Percentiles rank a stretch among this genome's conserved stretches.
Conservation (phyloP, 768 basidiomycete species). For the Phlegmacium glaucopus region DNA sequence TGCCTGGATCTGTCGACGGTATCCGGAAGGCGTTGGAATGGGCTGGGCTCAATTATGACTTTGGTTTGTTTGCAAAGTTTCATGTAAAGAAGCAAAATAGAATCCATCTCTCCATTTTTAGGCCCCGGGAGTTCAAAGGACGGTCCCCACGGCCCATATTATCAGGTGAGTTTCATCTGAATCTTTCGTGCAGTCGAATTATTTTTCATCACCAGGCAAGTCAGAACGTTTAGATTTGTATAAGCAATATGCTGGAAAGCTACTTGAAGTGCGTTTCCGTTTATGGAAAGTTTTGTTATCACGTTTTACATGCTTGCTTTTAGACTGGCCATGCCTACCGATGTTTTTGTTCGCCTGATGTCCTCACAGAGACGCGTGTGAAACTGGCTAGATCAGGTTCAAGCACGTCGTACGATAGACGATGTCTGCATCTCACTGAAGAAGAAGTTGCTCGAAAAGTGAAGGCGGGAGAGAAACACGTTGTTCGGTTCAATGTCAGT, state of each 20-base stretch:
- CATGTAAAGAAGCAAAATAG: background rate
- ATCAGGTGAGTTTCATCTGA: constrained; percentile 52
- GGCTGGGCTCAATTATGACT: constrained; percentile 91
- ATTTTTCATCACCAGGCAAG: constrained; percentile 37
- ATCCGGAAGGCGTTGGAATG: constrained; percentile 77
- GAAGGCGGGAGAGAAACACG: constrained; percentile 70
- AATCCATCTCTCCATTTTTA: constrained; percentile 3
- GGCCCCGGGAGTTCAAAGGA: constrained; percentile 68
- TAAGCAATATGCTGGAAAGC: constrained; percentile 61
- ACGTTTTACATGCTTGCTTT: background rate
- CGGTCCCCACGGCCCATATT: constrained; percentile 82
- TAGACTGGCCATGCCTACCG: constrained; percentile 90
- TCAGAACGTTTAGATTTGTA: constrained; percentile 90
- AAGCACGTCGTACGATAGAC: constrained; percentile 81
- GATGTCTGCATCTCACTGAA: constrained; percentile 81
- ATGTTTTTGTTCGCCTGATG: constrained; percentile 86
- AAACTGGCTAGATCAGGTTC: constrained; percentile 71
- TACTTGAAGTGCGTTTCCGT: constrained; percentile 68
- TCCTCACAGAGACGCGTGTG: constrained; percentile 64
- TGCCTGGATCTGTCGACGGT: constrained; percentile 81
- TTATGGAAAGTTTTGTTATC: background rate
- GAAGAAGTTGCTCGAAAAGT: constrained; percentile 80
- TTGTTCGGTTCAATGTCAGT: constrained; percentile 86
- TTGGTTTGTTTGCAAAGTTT: constrained; percentile 51
- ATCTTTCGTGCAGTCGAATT: background rate